phyloP scores from a whole-genome alignment of 2,329 filamentous ascomycete species.

The Pestalotiopsis sp. region DNA sequence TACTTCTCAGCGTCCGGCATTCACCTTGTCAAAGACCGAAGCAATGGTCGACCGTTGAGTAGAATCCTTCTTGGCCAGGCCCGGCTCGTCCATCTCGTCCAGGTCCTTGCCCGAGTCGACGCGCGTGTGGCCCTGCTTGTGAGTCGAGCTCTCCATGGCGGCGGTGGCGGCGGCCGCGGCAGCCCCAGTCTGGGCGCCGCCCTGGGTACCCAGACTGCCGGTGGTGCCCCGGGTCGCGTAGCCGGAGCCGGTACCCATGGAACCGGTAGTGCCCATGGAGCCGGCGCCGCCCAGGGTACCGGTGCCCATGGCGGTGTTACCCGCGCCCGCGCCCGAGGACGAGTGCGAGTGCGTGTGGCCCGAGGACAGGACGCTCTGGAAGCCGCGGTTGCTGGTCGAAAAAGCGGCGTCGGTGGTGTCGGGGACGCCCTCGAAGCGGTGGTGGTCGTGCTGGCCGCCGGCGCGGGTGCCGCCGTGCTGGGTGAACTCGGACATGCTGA shows the following conservation, averaged over 20 bases:
- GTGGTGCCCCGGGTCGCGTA: neutral
- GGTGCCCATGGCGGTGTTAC: neutral
- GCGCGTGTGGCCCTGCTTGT: neutral
- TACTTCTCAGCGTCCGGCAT: neutral
- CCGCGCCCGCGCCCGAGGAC: neutral
- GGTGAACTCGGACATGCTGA: constrained; percentile 66
- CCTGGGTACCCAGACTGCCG: neutral
- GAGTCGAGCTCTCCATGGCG: neutral
- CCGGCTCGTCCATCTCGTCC: neutral
- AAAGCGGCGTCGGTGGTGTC: neutral
- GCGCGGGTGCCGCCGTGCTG: constrained; percentile 53
- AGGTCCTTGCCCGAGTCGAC: constrained; percentile 10
- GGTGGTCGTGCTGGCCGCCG: constrained; percentile 57
- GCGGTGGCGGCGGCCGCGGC: neutral
- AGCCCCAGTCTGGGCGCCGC: neutral
- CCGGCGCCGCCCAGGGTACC: constrained; percentile 3
- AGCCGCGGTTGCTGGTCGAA: neutral
- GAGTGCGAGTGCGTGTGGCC: neutral
- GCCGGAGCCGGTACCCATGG: neutral
- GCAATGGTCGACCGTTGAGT: neutral
- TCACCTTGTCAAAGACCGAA: neutral
- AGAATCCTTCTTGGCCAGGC: neutral
- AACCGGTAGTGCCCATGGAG: neutral
- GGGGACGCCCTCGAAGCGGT: constrained; percentile 66
- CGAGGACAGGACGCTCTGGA: neutral